A percentile compares a stretch with the other conserved stretches of the same genome.
These are phyloP conservation scores for Fraxinus nigra DNA, from an alignment of 305 asterid genomes.

Conservation along the genomic window DNA sequence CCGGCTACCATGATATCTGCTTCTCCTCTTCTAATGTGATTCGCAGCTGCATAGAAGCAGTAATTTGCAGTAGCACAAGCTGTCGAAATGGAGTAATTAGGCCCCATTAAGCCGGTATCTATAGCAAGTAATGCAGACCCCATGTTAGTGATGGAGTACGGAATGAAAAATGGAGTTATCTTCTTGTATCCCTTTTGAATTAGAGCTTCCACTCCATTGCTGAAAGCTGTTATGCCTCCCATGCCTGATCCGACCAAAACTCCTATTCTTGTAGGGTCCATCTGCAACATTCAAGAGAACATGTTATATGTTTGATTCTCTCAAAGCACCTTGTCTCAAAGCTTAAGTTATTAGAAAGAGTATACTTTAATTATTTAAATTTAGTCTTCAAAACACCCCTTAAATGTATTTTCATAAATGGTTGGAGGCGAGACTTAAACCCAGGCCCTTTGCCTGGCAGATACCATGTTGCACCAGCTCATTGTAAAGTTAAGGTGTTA, in stretches of 20 bases:
- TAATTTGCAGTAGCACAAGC: slow-evolving; percentile 69
- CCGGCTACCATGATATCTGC: slow-evolving; percentile 76
- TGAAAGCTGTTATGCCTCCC: slow-evolving; percentile 65
- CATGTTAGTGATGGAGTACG: slow-evolving; percentile 71
- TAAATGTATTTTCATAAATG: not conserved
- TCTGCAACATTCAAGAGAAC: slow-evolving; percentile 28
- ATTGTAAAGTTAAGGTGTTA: too few relatives aligned
- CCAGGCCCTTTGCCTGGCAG: too few relatives aligned
- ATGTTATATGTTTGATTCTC: too few relatives aligned
- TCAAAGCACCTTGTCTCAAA: too few relatives aligned
- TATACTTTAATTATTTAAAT: too few relatives aligned
- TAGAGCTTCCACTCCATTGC: slow-evolving; percentile 60
- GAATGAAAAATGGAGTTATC: slow-evolving; percentile 67
- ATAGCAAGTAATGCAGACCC: slow-evolving; percentile 78
- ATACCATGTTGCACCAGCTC: too few relatives aligned
- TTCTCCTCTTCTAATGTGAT: slow-evolving; percentile 70
- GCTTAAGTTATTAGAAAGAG: too few relatives aligned
- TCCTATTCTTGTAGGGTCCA: slow-evolving; percentile 51
- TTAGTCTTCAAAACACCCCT: too few relatives aligned
- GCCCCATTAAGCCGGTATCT: slow-evolving; percentile 70
- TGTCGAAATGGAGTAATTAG: slow-evolving; percentile 24
- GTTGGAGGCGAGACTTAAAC: too few relatives aligned
- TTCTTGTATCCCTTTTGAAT: slow-evolving; percentile 63
- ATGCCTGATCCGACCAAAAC: slow-evolving; percentile 68
- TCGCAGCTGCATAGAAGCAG: slow-evolving; percentile 62